These are phyloP conservation scores for Citrus mangshanensis DNA, from an alignment of 345 rosid species.

Conservation along the genomic window DNA sequence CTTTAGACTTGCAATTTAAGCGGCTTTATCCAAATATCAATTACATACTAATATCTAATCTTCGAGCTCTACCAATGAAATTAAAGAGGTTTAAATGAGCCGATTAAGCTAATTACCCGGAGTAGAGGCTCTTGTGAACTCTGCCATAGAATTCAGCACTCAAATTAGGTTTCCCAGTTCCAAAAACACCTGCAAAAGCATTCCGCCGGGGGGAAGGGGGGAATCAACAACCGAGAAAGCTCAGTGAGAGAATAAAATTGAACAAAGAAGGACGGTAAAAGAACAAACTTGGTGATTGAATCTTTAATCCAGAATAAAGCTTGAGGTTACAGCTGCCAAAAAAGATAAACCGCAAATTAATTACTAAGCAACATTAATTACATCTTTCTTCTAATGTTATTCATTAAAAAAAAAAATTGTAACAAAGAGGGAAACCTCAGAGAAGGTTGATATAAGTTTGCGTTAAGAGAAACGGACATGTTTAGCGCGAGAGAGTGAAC, in stretches of 20 bases:
- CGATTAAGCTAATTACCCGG: constrained; percentile 43
- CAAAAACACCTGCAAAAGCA: constrained; percentile 37
- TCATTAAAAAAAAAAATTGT: too few relatives aligned
- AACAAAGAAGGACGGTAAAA: constrained; percentile 1
- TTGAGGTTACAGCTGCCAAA: constrained; percentile 60
- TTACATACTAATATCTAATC: background rate
- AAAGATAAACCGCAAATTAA: constrained; percentile 2
- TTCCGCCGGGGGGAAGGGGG: background rate
- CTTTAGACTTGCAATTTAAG: background rate
- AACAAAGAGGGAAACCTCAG: constrained; percentile 36
- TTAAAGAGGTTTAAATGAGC: background rate
- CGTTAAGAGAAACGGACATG: constrained; percentile 60
- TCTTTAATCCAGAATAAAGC: constrained; percentile 71
- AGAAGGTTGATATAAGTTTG: constrained; percentile 47
- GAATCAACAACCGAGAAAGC: background rate
- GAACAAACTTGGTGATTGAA: constrained; percentile 58
- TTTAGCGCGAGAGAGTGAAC: background rate
- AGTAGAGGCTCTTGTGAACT: constrained; percentile 61
- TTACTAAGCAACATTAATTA: constrained; percentile 5
- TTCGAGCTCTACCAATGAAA: background rate
- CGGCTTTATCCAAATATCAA: background rate
- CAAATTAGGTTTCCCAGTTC: constrained; percentile 51
- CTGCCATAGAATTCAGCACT: constrained; percentile 67
- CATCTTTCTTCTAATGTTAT: background rate
- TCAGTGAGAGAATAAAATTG: constrained; percentile 1